A percentile compares a stretch with the other conserved stretches of the same genome.
These are phyloP conservation scores for Micractinium conductrix DNA, from an alignment of 139 green algal genomes.

Conservation along the genomic window DNA sequence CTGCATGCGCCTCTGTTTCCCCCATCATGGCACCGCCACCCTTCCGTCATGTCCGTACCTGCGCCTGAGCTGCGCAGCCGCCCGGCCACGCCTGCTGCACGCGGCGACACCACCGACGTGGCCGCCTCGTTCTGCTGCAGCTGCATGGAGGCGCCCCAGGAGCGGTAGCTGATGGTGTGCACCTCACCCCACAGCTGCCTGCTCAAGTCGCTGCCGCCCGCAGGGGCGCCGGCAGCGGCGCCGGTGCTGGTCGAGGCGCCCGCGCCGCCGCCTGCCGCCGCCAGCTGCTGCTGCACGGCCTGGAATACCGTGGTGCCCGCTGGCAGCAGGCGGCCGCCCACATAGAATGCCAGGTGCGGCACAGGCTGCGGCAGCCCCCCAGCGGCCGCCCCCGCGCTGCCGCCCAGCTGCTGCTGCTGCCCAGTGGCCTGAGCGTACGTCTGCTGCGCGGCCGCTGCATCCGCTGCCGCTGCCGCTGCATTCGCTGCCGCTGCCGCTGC, in stretches of 20 bases:
- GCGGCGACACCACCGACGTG: constrained; percentile 1
- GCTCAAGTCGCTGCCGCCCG: constrained; percentile 22
- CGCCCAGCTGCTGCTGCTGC: constrained; percentile 17
- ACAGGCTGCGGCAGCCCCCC: constrained; percentile 6
- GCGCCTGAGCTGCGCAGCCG: too few species aligned
- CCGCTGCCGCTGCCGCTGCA: neutral
- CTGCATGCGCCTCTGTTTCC: too few species aligned
- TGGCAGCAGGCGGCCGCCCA: constrained; percentile 57
- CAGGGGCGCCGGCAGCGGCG: neutral
- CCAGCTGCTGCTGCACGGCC: constrained; percentile 43
- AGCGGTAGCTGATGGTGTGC: constrained; percentile 86
- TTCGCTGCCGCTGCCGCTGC: too few species aligned
- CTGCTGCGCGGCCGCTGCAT: constrained; percentile 10
- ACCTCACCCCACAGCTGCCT: constrained; percentile 84
- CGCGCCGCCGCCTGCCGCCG: neutral
- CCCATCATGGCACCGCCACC: too few species aligned
- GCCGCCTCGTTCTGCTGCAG: constrained; percentile 31
- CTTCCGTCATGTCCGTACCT: too few species aligned
- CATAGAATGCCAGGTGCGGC: constrained; percentile 77
- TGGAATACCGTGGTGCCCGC: constrained; percentile 86
- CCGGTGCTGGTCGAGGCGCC: too few species aligned
- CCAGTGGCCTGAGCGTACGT: constrained; percentile 26
- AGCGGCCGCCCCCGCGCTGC: neutral
- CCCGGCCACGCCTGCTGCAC: too few species aligned
- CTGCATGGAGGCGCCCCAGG: constrained; percentile 31